Base-by-base conservation (phyloP, 2,329 filamentous ascomycete genomes). In the Atkinsonella hypoxylon region DNA sequence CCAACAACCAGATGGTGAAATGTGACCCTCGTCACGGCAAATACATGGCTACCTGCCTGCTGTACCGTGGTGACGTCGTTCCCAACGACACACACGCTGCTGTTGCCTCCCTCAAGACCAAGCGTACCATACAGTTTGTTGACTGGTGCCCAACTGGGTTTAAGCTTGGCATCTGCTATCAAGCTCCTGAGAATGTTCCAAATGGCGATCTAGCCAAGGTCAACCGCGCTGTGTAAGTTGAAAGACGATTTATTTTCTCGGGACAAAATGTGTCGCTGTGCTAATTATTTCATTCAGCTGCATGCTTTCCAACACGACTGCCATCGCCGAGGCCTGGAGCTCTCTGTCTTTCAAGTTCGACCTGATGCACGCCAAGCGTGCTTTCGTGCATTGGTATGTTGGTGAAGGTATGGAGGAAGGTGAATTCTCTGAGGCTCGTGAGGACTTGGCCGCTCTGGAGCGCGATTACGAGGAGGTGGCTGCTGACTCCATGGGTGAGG, bases 381-480 rank as follows among this genome's bases (percentile, higher is more conserved):
- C 93, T 56, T 98, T 98, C 75, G 93, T 98, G 58, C 93, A 98
- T 77, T 98, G 93, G 93, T 98, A 97, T 66, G 93, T 98, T 67
- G 93, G 93, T 77, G 93, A 97, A 80, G 93, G 93, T 83, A 98
- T 98, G 93, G 93, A 98, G 81, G 93, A 98, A 74, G 93, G 93
- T 73, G 93, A 98, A 75, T 98, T 98, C 82, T 95, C 89, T 52
- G 93, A 98, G 79, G 93, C 93, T 58, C 90, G 93, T 71, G 93
- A 98, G 77, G 93, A 98, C 76, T 77, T 98, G 70, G 93, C 93
- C 70, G 93, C 93, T 62, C 81, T 98, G 57, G 93, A 98, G 82
- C 85, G 90, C 62, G 91, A 98, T 70, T 98, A 98, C 76, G 91
- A 96, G 76, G 93, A 98, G 76, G 93, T 97, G 67, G 91, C 89